These are phyloP conservation scores for Cercis canadensis DNA, from an alignment of 306 rosid species.

Conservation along the genomic window DNA sequence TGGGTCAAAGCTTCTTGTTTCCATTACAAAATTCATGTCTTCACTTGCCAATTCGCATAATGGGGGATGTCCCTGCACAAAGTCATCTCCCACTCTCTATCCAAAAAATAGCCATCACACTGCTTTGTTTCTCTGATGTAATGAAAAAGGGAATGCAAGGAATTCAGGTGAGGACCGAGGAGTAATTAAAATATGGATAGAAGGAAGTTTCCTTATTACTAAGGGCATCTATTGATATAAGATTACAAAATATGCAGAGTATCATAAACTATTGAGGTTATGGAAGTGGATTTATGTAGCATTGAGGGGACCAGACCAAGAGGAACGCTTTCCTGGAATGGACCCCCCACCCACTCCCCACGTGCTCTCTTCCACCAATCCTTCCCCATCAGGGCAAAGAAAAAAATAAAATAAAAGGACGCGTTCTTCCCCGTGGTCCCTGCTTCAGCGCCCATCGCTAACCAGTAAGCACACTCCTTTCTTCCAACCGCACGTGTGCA, in stretches of 20 bases:
- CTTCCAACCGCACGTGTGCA: slow-evolving; percentile 54
- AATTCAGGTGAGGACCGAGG: too few species aligned
- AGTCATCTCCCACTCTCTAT: too few species aligned
- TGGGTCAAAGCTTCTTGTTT: background rate
- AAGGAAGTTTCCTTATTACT: too few species aligned
- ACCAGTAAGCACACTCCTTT: slow-evolving; percentile 19
- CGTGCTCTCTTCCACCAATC: slow-evolving; percentile 41
- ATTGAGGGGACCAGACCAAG: too few species aligned
- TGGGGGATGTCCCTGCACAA: background rate
- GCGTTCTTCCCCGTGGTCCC: slow-evolving; percentile 49
- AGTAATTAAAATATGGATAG: too few species aligned
- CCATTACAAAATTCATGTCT: background rate
- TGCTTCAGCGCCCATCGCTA: background rate
- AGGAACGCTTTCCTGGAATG: background rate
- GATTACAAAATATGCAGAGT: too few species aligned
- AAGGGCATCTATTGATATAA: too few species aligned
- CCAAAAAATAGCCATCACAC: too few species aligned
- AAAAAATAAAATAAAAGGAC: slow-evolving; percentile 5
- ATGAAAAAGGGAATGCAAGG: too few species aligned
- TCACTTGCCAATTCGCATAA: background rate
- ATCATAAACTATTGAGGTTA: too few species aligned
- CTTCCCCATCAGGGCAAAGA: background rate
- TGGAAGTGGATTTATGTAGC: too few species aligned
- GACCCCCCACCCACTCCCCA: slow-evolving; percentile 27
- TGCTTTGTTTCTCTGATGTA: too few species aligned